Evolutionary conservation across 768 basidiomycete genomes (phyloP), one percentile per base, ranked within the genome.

Genomic region (Trichaptum fuscoviolaceum): DNA sequence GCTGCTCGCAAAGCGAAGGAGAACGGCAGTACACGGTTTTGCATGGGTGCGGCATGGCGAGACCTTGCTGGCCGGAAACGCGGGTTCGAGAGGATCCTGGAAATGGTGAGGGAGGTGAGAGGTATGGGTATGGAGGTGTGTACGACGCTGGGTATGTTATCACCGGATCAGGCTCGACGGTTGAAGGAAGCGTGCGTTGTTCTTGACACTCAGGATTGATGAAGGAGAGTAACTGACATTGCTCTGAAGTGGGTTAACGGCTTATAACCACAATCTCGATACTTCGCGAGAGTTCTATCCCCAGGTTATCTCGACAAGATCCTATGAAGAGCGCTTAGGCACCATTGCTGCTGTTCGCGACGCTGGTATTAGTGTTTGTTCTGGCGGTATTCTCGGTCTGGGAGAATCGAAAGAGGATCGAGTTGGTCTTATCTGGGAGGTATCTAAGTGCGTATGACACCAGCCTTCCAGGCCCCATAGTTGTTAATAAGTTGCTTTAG

Each of bases 101-200:
- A 87, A 69, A 99, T 99, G 95, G 96, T 99, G 66, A 82, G 84
- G 36, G 85, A 93, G 76, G 88, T 94, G 75, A 88, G 96, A 69
- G 92, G 86, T 23, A 95, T 98, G 93, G 96, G 90, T 57, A 97
- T 99, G 96, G 96, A 99, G 79, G 96, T 99, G 26, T 99, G 96
- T 81, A 98, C 96, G 57, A 99, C 96, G 5, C 86, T 99, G 34
- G 96, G 96, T 60, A 99, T 99, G 96, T 83, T 99, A 61, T 87
- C 88, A 12, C 92, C 95, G 25, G 94, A 95, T 67, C 96, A 99
- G 77, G 96, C 96, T 26, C 81, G 81, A 69, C 90, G 90, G 71
- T 83, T 99, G 68, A 99, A 98, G 77, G 89, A 95, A 80, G 96
- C 96, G 92, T 93, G 76, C 70, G 90, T 79, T 23, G 17, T 62